Percentiles rank a stretch among this genome's conserved stretches.
These are phyloP conservation scores for Pogostemon cablin DNA, from an alignment of 257 asterid species.

Conservation along the genomic window DNA sequence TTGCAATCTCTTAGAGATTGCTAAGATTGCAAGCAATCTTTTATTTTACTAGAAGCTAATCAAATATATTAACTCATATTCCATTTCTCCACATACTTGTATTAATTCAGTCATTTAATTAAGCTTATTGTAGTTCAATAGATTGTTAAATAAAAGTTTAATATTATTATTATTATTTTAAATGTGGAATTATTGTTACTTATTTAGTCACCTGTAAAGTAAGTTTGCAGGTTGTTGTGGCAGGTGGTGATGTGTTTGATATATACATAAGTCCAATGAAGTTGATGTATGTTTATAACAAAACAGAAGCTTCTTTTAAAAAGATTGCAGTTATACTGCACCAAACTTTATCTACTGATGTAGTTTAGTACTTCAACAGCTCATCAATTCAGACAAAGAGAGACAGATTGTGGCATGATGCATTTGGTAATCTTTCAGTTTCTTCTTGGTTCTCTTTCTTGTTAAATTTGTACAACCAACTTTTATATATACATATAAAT, in stretches of 20 bases:
- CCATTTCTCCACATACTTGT: no score
- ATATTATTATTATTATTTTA: no score
- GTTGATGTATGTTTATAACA: neutral
- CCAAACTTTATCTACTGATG: conserved; percentile 14
- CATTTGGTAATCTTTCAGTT: conserved; percentile 1
- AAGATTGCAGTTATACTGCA: conserved; percentile 22
- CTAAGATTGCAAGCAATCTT: no score
- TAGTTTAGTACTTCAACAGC: neutral
- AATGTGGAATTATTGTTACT: neutral
- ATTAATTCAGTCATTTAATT: no score
- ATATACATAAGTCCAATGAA: neutral
- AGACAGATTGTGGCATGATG: neutral
- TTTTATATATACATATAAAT: neutral
- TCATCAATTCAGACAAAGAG: neutral
- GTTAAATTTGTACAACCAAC: conserved; percentile 9
- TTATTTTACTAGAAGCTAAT: no score
- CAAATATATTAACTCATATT: no score
- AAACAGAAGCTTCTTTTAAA: conserved; percentile 34
- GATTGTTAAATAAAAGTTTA: no score
- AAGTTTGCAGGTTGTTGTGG: no score
- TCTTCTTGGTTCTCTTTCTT: conserved; percentile 14
- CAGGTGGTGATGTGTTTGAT: no score
- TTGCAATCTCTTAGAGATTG: no score
- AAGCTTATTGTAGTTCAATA: no score
- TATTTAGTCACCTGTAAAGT: no score